Evolutionary conservation across 768 basidiomycete species (phyloP).

Genomic region (Boletellus sp.): DNA sequence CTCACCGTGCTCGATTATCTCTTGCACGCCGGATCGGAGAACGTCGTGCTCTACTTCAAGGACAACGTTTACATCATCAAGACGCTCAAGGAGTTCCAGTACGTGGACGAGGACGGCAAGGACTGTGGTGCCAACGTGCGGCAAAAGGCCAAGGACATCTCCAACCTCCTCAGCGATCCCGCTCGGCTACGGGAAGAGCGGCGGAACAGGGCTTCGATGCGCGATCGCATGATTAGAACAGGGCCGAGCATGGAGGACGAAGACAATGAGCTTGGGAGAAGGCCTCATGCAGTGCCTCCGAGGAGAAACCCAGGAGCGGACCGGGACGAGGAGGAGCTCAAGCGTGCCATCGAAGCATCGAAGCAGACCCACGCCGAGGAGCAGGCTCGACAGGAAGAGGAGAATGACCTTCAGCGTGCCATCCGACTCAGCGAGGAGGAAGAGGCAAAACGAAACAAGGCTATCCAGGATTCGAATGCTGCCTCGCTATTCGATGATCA

Average conservation of each 20-base stretch:
- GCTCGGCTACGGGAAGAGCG: constrained; percentile 82
- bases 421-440: constrained; percentile 88
- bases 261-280: not conserved
- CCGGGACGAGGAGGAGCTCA: constrained; percentile 79
- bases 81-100: constrained; percentile 98
- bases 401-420: constrained; percentile 81
- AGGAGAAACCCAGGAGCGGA: constrained; percentile 24
- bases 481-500: constrained; percentile 82
- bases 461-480: constrained; percentile 71
- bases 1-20: constrained; percentile 94
- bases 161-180: constrained; percentile 87
- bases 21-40: constrained; percentile 94
- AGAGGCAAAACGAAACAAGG: constrained; percentile 69
- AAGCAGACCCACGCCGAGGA: constrained; percentile 72
- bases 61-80: constrained; percentile 98
- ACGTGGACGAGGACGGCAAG: constrained; percentile 89
- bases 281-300: constrained; percentile 14
- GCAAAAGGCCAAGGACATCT: constrained; percentile 98
- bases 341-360: constrained; percentile 84
- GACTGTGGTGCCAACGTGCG: constrained; percentile 98
- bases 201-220: constrained; percentile 81
- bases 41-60: constrained; percentile 96
- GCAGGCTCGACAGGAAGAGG: constrained; percentile 58
- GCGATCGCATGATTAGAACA: constrained; percentile 86
- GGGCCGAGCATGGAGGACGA: constrained; percentile 38